A percentile compares a stretch with the other conserved stretches of the same genome.
These are phyloP conservation scores for Picochlorum sp. DNA, from an alignment of 139 green algal genomes.

Conservation along the genomic window DNA sequence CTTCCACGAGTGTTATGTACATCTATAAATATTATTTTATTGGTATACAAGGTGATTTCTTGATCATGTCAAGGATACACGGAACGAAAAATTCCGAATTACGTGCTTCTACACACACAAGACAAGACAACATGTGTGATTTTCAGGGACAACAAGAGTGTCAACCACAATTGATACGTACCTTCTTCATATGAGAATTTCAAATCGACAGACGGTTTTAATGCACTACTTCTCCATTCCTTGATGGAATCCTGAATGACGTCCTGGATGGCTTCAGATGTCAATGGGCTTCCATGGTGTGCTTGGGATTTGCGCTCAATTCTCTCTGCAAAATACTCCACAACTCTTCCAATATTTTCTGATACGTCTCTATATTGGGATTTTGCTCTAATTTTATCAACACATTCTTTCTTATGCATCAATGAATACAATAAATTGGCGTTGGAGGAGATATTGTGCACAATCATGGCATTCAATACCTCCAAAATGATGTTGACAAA, in stretches of 20 bases:
- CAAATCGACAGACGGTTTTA: conserved; percentile 47
- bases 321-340: conserved; percentile 50
- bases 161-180: neutral
- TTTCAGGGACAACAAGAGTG: no score
- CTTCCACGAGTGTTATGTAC: conserved; percentile 2
- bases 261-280: conserved; percentile 29
- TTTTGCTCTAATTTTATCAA: conserved; percentile 34
- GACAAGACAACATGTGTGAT: neutral
- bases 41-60: conserved; percentile 23
- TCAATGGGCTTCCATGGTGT: neutral
- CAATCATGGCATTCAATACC: conserved; percentile 74
- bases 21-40: neutral
- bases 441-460: conserved; percentile 36
- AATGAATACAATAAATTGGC: conserved; percentile 77
- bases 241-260: conserved; percentile 30
- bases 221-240: conserved; percentile 40
- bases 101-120: neutral
- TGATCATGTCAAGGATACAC: conserved; percentile 48
- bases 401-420: conserved; percentile 58
- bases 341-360: conserved; percentile 49
- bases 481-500: conserved; percentile 83
- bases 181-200: conserved; percentile 67
- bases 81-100: conserved; percentile 61
- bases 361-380: conserved; percentile 56
- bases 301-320: conserved; percentile 31